Evolutionary conservation across 1,139 yeast genomes (phyloP).

Genomic region (Geotrichum siamense): DNA sequence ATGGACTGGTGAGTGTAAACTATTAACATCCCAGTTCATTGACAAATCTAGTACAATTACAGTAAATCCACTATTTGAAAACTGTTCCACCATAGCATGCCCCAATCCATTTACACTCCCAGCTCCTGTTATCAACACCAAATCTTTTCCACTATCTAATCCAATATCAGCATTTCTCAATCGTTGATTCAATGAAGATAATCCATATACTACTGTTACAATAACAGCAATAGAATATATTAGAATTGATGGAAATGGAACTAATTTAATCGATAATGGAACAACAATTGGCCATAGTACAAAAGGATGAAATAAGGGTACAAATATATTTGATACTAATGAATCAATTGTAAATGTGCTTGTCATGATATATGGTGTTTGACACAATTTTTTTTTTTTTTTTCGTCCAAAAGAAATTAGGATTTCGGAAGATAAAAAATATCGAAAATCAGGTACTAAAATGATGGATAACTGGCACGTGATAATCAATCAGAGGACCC

Average conservation of each 20-base stretch:
- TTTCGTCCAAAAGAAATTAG: no score
- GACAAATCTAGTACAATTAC: conserved; percentile 54
- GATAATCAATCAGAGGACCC: no score
- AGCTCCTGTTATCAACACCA: conserved; percentile 59
- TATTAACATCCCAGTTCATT: conserved; percentile 24
- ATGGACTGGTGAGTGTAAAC: conserved; percentile 29
- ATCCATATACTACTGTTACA: not conserved
- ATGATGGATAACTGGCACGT: no score
- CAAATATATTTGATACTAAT: no score
- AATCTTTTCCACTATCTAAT: conserved; percentile 24
- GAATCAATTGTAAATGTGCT: no score
- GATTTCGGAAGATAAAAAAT: no score
- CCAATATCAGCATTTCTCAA: conserved; percentile 20
- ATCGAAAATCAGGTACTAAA: no score
- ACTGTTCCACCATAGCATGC: conserved; percentile 36
- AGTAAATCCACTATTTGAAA: conserved; percentile 34
- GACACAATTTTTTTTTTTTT: no score
- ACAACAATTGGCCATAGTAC: not conserved
- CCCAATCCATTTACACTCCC: conserved; percentile 51
- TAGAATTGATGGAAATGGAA: no score
- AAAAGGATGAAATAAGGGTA: not conserved
- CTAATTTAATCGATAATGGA: not conserved
- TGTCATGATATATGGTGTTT: no score
- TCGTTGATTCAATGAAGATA: conserved; percentile 2
- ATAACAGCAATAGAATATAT: no score